A percentile compares a stretch with the other conserved stretches of the same genome.
Evolutionary conservation across 768 basidiomycete species (phyloP).

Genomic region (Boletus fagicola): DNA sequence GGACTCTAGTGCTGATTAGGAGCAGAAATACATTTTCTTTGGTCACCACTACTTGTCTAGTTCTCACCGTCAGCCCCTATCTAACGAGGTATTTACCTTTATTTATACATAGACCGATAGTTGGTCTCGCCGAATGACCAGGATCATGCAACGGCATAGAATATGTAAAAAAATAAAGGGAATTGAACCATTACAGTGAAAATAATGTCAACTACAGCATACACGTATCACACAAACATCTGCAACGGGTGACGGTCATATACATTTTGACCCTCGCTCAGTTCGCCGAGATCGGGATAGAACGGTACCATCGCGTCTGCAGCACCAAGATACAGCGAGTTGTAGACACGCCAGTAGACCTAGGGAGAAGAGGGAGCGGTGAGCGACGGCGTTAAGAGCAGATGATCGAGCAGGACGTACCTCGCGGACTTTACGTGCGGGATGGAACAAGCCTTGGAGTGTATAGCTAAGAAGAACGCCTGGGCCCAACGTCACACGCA

Average conservation of each 20-base stretch:
- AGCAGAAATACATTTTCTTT: too few relatives aligned
- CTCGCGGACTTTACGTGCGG: conserved; percentile 94
- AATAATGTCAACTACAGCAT: conserved; percentile 3
- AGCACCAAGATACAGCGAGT: conserved; percentile 89
- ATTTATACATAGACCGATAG: too few relatives aligned
- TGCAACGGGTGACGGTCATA: conserved; percentile 85
- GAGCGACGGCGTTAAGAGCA: background rate
- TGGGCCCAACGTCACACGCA: conserved; percentile 94
- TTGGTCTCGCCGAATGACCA: background rate
- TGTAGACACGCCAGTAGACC: conserved; percentile 95
- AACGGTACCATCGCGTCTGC: conserved; percentile 91
- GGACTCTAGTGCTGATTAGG: too few relatives aligned
- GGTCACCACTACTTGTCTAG: too few relatives aligned
- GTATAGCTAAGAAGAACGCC: conserved; percentile 91
- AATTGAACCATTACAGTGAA: conserved; percentile 4
- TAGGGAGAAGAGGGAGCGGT: conserved; percentile 18
- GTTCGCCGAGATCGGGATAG: conserved; percentile 87
- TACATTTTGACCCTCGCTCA: conserved; percentile 87
- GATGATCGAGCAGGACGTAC: conserved; percentile 42
- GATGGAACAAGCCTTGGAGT: conserved; percentile 95
- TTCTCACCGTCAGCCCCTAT: too few relatives aligned
- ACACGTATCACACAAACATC: conserved; percentile 64
- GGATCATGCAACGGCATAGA: background rate
- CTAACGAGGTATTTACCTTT: too few relatives aligned
- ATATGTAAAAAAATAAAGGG: background rate